Evolutionary conservation across 306 rosid species (phyloP), one percentile per base, ranked within the genome.

Genomic region (Trichosanthes cucumerina): DNA sequence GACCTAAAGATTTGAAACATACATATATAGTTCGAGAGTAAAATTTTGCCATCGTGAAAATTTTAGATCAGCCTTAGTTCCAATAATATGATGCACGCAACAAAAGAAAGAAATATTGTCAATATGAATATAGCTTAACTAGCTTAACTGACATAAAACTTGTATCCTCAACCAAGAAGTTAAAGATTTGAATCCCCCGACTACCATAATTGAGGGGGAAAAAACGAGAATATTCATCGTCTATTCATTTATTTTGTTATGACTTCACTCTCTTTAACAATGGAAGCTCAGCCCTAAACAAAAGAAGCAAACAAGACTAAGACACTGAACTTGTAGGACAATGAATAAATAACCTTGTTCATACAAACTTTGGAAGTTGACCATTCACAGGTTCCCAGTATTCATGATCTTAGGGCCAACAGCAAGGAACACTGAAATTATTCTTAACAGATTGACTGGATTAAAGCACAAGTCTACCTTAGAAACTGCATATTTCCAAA

Each of bases 401-500:
- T n/a, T n/a, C n/a, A n/a, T n/a, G n/a, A n/a, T n/a, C n/a, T n/a
- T n/a, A n/a, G n/a, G n/a, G n/a, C n/a, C n/a, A n/a, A n/a, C n/a
- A n/a, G n/a, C n/a, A n/a, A n/a, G n/a, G n/a, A 68, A 3, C 72
- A 36, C 14, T 71, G 23, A 46, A 6, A 71, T 71, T 24, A 71
- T 71, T 71, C 34, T 13, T 13, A 72, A 72, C 36, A 72, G 2
- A 28, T 21, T 6, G 38, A 73, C 78, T 49, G 44, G 38, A 73
- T 73, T 44, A 28, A 73, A 39, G 16, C 4, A 34, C 14, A 64
- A 36, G 31, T 69, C 60, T 73, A 73, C 60, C 59, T 75, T 54
- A 15, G 60, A 84, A 83, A 79, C 80, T 64, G 83, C 56, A 39
- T 82, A 83, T 76, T 80, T 39, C 82, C 79, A 57, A 81, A 52